Evolutionary conservation across 441 rosid species (phyloP), one percentile per base, ranked within the genome.

Genomic region (Pelargonium citronellum): DNA sequence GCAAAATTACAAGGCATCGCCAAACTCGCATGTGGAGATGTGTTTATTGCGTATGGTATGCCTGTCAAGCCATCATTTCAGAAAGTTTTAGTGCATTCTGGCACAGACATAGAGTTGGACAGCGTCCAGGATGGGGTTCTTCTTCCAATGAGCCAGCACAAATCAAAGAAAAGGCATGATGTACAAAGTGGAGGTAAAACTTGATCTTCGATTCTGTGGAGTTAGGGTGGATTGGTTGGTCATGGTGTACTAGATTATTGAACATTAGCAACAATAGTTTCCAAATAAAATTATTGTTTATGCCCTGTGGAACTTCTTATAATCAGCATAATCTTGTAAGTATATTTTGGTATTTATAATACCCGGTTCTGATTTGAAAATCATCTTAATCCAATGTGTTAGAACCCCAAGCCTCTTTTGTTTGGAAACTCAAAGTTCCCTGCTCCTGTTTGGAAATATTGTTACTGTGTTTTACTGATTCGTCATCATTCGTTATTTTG

Each of bases 41-140:
- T 87, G 9, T 88, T 92, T 78, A 53, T 86, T 79, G 97, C 96
- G 37, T 82, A 81, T 72, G 97, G 98, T 66, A 79, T 84, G 74
- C 81, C 84, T 19, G 89, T 90, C 24, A 95, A 88, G 85, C 98
- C 99, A 30, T 78, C 76, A 30, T 92, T 92, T 78, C 97, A 87
- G 83, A 92, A 92, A 78, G 75, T 91, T 77, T 67, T 82, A 66
- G 84, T 89, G 79, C 86, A 86, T 58, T 80, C 81, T 79, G 98
- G 99, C 20, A 66, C 72, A 2, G 84, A 95, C 78, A 39, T 90
- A 71, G 76, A 74, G 69, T 78, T 95, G 76, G 77, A 80, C 78
- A 75, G 83, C 77, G 86, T 97, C 53, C 87, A 74, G 73, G 91
- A 78, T 79, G 97, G 98, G 53, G 72, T 92, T 73, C 92, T 95